phyloP scores from a whole-genome alignment of 495 filamentous ascomycete species.

The Hyaloscypha variabilis region DNA sequence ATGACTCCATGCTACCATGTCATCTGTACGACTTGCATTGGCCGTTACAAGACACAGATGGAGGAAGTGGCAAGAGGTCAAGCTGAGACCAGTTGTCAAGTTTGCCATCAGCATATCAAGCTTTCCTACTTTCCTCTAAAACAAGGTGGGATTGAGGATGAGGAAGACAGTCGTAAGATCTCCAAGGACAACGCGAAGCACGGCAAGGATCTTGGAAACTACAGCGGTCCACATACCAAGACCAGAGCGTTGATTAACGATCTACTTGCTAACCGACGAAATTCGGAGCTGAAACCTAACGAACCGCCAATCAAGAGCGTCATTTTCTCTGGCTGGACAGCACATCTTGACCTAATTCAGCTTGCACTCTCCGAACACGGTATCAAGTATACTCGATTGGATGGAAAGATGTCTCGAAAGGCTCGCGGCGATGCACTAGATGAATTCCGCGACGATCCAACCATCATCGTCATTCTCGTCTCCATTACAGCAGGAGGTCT shows the following conservation, averaged over 20 bases:
- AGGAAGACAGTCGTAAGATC: conserved; percentile 51
- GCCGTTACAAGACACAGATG: conserved; percentile 45
- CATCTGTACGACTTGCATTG: conserved; percentile 74
- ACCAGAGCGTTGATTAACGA: conserved; percentile 75
- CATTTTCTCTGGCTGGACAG: conserved; percentile 92
- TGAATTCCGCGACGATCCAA: conserved; percentile 70
- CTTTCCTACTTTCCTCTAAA: conserved; percentile 66
- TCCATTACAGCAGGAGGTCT: conserved; percentile 92
- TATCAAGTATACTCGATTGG: conserved; percentile 77
- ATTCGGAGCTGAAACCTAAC: conserved; percentile 58
- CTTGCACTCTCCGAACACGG: conserved; percentile 71
- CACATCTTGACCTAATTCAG: conserved; percentile 91
- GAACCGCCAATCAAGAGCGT: conserved; percentile 83
- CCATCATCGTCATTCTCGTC: conserved; percentile 79
- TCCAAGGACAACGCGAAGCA: conserved; percentile 47
- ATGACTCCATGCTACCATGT: conserved; percentile 86
- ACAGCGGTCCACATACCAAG: conserved; percentile 88
- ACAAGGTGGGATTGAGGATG: conserved; percentile 60
- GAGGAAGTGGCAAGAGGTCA: conserved; percentile 37
- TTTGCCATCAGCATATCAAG: conserved; percentile 64
- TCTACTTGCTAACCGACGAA: conserved; percentile 58
- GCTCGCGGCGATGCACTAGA: conserved; percentile 74
- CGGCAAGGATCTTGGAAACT: conserved; percentile 64
- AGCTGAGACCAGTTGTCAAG: conserved; percentile 56
- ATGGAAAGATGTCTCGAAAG: conserved; percentile 80